Evolutionary conservation across 2,329 filamentous ascomycete genomes (phyloP).

Genomic region (Cercospora berteroae): DNA sequence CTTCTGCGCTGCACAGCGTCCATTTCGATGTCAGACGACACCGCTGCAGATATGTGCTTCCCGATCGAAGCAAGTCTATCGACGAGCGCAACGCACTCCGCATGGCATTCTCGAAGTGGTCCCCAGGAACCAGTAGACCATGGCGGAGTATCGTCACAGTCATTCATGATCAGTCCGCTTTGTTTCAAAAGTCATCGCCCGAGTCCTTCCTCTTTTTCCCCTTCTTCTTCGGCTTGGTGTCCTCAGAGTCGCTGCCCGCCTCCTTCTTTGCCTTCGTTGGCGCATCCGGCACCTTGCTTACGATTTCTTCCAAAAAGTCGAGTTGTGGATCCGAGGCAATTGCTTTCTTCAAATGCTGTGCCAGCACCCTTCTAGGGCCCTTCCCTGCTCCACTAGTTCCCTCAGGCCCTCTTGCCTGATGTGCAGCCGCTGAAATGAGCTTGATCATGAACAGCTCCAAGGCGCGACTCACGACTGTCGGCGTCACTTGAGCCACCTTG

Average conservation of each 20-base stretch:
- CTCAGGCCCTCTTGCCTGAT: slow-evolving; percentile 61
- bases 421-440: slow-evolving; percentile 82
- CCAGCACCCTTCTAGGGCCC: slow-evolving; percentile 79
- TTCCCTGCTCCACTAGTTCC: slow-evolving; percentile 25
- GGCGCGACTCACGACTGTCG: slow-evolving; percentile 83
- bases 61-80: not conserved
- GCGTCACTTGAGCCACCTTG: slow-evolving; percentile 96
- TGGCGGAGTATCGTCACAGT: not conserved
- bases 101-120: not conserved
- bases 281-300: slow-evolving; percentile 74
- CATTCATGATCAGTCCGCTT: not conserved
- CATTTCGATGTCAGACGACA: not conserved
- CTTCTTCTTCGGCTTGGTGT: slow-evolving; percentile 28
- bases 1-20: not conserved
- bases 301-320: slow-evolving; percentile 90
- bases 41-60: not conserved
- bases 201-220: slow-evolving; percentile 32
- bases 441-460: slow-evolving; percentile 97
- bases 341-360: slow-evolving; percentile 86
- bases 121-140: not conserved
- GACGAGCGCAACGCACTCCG: not conserved
- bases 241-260: slow-evolving; percentile 33
- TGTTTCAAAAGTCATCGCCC: slow-evolving; percentile 30
- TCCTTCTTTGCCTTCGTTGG: slow-evolving; percentile 48
- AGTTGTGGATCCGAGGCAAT: slow-evolving; percentile 86